These are phyloP conservation scores for Nematocida sp. DNA, from an alignment of 371 early-diverging fungal genomes.

Conservation along the genomic window DNA sequence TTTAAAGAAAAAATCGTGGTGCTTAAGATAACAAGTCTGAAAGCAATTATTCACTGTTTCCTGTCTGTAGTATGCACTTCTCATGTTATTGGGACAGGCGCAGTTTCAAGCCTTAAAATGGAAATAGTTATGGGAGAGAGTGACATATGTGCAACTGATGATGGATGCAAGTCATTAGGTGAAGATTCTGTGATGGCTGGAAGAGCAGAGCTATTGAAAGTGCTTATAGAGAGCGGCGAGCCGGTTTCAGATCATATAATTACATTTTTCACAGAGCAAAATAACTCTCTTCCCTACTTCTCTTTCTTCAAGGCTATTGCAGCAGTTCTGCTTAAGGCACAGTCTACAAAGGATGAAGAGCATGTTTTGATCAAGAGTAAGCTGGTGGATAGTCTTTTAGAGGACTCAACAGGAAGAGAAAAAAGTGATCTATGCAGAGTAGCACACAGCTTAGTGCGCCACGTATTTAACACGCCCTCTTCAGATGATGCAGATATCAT, in stretches of 20 bases:
- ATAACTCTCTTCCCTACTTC: slow-evolving; percentile 2
- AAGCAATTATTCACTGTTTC: slow-evolving; percentile 12
- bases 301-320: slow-evolving; percentile 9
- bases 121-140: slow-evolving; percentile 38
- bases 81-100: neutral
- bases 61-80: neutral
- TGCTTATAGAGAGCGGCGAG: neutral
- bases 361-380: neutral
- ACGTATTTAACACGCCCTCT: neutral
- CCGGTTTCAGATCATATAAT: no score
- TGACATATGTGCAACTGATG: slow-evolving; percentile 51
- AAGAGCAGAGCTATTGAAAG: neutral
- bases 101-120: neutral
- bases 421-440: slow-evolving; percentile 36
- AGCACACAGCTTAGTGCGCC: slow-evolving; percentile 10
- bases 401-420: neutral
- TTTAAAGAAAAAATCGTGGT: slow-evolving; percentile 15
- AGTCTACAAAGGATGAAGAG: neutral
- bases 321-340: slow-evolving; percentile 4
- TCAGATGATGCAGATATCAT: slow-evolving; percentile 23
- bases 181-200: slow-evolving; percentile 35
- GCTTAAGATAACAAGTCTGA: neutral
- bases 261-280: slow-evolving; percentile 4
- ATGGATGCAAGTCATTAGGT: slow-evolving; percentile 53
- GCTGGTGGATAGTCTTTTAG: slow-evolving; percentile 2